These are phyloP conservation scores for Nakaseomyces delphensis DNA, from an alignment of 1,139 yeast genomes.

Conservation along the genomic window DNA sequence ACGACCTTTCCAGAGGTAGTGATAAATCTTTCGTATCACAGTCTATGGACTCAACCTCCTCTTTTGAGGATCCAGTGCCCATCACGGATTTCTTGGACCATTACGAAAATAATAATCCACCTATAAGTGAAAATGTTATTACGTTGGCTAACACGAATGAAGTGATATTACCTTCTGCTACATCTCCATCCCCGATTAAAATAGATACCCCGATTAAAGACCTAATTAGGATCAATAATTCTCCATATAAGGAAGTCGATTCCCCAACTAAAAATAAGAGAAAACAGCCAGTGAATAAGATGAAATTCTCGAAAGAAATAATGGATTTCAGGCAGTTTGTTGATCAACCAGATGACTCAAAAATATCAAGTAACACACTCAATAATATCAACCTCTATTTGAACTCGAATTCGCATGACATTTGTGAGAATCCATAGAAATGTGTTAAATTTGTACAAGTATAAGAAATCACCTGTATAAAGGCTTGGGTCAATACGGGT, in stretches of 20 bases:
- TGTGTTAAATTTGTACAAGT: too few relatives aligned
- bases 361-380: conserved; percentile 1
- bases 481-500: too few relatives aligned
- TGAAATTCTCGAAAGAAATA: conserved; percentile 2
- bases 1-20: not conserved
- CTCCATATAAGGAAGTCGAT: conserved; percentile 12
- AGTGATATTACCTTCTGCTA: not conserved
- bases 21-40: not conserved
- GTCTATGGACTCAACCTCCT: not conserved
- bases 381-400: conserved; percentile 1
- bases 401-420: not conserved
- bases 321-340: conserved; percentile 5
- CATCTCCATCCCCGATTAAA: conserved; percentile 15
- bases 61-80: conserved; percentile 6
- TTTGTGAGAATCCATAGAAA: too few relatives aligned
- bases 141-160: conserved; percentile 1
- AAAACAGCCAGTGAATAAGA: not conserved
- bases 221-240: conserved; percentile 16
- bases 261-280: conserved; percentile 1
- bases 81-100: conserved; percentile 6
- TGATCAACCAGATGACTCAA: not conserved
- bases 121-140: not conserved
- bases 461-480: too few relatives aligned
- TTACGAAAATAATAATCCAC: not conserved
- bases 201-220: conserved; percentile 21